Percentiles rank a stretch among this genome's conserved stretches.
phyloP scores from a whole-genome alignment of 352 stramenopile species.

The Elongisporangium undulatum region DNA sequence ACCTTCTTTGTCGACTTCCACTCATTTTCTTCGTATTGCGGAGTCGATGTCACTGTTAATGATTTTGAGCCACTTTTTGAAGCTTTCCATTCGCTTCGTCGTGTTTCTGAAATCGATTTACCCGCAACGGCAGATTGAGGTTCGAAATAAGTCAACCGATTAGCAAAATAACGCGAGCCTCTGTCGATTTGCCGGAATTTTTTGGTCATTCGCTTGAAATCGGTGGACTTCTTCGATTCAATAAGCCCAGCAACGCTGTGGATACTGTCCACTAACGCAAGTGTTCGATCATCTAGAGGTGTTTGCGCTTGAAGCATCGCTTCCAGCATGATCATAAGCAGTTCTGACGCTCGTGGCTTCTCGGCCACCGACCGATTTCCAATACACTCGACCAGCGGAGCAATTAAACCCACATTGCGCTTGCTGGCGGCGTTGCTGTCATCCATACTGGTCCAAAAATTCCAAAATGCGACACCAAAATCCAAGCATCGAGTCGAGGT shows the following conservation, averaged over 20 bases:
- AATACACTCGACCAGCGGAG: conserved; percentile 55
- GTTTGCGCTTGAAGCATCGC: conserved; percentile 45
- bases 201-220: conserved; percentile 56
- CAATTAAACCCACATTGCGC: conserved; percentile 43
- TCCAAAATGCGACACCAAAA: conserved; percentile 71
- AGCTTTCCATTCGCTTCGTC: neutral
- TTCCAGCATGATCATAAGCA: conserved; percentile 64
- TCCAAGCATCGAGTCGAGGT: conserved; percentile 64
- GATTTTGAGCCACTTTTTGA: neutral
- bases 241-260: conserved; percentile 42
- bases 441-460: conserved; percentile 57
- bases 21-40: conserved; percentile 1
- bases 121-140: neutral
- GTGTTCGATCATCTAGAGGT: conserved; percentile 39
- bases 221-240: conserved; percentile 59
- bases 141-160: conserved; percentile 16
- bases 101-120: neutral
- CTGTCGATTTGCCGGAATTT: conserved; percentile 65
- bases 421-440: conserved; percentile 46
- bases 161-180: conserved; percentile 46
- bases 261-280: conserved; percentile 46
- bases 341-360: conserved; percentile 55
- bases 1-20: conserved; percentile 19
- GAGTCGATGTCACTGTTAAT: neutral
- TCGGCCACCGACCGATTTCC: conserved; percentile 36